Conservation (phyloP, 768 basidiomycete species). For the Termitomyces sp. region DNA sequence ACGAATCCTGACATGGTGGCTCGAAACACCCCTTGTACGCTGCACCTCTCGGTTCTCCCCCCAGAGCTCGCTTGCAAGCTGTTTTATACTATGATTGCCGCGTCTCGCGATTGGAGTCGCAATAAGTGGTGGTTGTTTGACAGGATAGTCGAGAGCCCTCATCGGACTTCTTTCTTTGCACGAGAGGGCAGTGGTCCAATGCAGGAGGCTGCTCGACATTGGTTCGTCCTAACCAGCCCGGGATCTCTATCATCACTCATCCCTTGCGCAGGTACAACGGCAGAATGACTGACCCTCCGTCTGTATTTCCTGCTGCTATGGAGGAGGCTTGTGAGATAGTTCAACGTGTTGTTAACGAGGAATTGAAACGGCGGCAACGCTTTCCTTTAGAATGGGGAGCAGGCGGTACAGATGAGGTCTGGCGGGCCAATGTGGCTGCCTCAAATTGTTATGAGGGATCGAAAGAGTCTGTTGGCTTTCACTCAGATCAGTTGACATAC, state of each 20-base stretch:
- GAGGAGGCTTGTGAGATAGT: conserved; percentile 73
- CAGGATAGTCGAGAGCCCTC: conserved; percentile 76
- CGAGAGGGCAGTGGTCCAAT: conserved; percentile 48
- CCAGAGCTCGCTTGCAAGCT: conserved; percentile 69
- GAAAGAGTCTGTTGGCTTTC: conserved; percentile 76
- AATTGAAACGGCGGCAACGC: conserved; percentile 55
- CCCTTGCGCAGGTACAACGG: conserved; percentile 68
- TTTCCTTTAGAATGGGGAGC: conserved; percentile 66
- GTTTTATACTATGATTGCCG: conserved; percentile 66
- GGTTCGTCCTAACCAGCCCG: conserved; percentile 39
- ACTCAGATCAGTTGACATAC: conserved; percentile 77
- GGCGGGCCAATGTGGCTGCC: conserved; percentile 84
- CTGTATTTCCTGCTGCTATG: conserved; percentile 59
- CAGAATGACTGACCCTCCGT: conserved; percentile 48
- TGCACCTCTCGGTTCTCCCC: conserved; percentile 65
- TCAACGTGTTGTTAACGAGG: conserved; percentile 65
- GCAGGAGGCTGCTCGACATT: conserved; percentile 72
- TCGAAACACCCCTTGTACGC: conserved; percentile 67
- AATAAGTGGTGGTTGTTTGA: conserved; percentile 88
- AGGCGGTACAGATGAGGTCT: conserved; percentile 24
- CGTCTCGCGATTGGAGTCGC: conserved; percentile 56
- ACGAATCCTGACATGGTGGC: conserved; percentile 58
- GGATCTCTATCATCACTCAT: neutral
- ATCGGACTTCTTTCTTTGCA: conserved; percentile 74
- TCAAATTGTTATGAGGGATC: conserved; percentile 82